Conservation (phyloP, 2,329 filamentous ascomycete species). For the Aureobasidium mangrovei region DNA sequence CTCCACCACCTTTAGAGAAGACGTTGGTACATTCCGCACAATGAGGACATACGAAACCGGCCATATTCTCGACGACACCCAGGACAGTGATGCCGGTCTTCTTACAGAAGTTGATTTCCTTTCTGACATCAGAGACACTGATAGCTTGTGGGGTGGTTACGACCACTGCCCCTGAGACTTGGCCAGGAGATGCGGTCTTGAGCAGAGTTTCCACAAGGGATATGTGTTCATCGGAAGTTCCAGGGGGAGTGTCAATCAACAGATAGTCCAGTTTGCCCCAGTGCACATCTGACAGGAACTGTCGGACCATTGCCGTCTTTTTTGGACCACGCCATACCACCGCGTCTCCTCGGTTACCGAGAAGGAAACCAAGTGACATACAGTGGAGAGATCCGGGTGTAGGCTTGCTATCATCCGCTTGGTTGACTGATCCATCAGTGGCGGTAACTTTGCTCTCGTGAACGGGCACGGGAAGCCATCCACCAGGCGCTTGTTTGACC, state of each 20-base stretch:
- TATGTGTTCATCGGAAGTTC: conserved; percentile 95
- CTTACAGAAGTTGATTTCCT: conserved; percentile 85
- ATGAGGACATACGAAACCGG: conserved; percentile 72
- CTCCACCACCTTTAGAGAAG: conserved; percentile 83
- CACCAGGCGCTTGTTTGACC: conserved; percentile 81
- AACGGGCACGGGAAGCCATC: conserved; percentile 84
- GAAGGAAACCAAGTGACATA: conserved; percentile 89
- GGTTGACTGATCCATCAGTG: background rate
- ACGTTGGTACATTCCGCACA: conserved; percentile 81
- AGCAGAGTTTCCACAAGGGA: conserved; percentile 67
- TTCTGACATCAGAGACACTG: conserved; percentile 84
- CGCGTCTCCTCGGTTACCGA: conserved; percentile 74
- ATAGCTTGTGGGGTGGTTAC: conserved; percentile 96
- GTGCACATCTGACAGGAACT: conserved; percentile 85
- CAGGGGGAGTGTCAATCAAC: conserved; percentile 90
- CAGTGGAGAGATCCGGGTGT: conserved; percentile 59
- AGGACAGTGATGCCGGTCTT: conserved; percentile 74
- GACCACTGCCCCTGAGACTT: conserved; percentile 79
- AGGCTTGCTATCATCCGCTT: conserved; percentile 16
- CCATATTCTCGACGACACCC: conserved; percentile 96
- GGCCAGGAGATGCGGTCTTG: conserved; percentile 42
- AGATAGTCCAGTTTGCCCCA: conserved; percentile 88
- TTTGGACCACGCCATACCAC: conserved; percentile 98
- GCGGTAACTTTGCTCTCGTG: conserved; percentile 47
- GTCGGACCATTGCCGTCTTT: conserved; percentile 97